Conservation (phyloP, 1,284 basidiomycete species). For the Malassezia arunalokei region DNA sequence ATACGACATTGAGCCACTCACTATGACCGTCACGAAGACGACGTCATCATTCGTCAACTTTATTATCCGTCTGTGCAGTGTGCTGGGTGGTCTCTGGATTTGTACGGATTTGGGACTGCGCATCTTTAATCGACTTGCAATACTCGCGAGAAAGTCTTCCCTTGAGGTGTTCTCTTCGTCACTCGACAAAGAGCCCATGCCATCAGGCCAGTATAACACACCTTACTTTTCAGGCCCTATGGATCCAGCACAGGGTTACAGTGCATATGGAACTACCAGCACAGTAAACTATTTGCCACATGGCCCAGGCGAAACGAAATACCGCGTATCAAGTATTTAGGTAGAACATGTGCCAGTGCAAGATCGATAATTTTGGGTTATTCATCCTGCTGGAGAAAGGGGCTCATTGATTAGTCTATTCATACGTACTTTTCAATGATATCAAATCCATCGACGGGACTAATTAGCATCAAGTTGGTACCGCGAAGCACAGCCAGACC, state of each 20-base stretch:
- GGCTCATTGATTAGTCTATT: no score
- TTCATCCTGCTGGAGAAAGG: neutral
- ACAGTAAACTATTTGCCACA: neutral
- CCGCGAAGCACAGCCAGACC: constrained; percentile 42
- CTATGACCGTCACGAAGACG: constrained; percentile 70
- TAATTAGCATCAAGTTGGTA: constrained; percentile 41
- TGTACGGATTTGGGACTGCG: constrained; percentile 35
- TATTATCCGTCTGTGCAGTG: constrained; percentile 59
- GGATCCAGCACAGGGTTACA: neutral
- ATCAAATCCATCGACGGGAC: constrained; percentile 43
- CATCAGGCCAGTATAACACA: neutral
- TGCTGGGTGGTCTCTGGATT: constrained; percentile 47
- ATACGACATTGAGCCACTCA: constrained; percentile 84
- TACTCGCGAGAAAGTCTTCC: neutral
- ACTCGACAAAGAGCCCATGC: neutral
- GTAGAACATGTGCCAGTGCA: no score
- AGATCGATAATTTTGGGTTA: neutral
- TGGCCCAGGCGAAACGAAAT: constrained; percentile 1
- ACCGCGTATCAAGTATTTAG: neutral
- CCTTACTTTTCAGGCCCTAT: constrained; percentile 3
- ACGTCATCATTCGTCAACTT: constrained; percentile 70
- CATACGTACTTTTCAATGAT: constrained; percentile 41
- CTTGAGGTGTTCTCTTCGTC: no score
- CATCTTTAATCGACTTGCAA: constrained; percentile 21
- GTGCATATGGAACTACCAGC: neutral